Base-by-base conservation (phyloP, 768 basidiomycete genomes). In the Pulveroboletus sp. region DNA sequence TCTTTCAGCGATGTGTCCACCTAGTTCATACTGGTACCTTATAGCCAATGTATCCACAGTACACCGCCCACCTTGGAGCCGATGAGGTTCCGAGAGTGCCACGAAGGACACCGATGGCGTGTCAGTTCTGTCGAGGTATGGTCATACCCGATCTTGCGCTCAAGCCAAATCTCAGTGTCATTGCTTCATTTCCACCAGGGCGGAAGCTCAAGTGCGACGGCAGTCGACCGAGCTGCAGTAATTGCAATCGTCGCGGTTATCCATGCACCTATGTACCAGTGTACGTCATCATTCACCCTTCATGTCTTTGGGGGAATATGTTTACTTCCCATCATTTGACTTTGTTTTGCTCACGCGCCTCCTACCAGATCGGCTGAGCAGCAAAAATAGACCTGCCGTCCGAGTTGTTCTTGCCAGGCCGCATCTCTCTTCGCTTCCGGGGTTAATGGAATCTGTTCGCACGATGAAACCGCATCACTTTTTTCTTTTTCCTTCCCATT, bases 201-300 rank as follows among this genome's bases (percentile, higher is more conserved):
- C 75, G 85, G 51, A 86, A 86, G 65, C 64, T 88, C 47, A 87
- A 86, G 67, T 88, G 86, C 61, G 83, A 86, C 56, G 86, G 86
- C 13, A 56, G 63, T 44, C 75, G 76, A 24, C 83, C 83, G 3
- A 76, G 77, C 30, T 88, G 86, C 63, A 72, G 71, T 29, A 86
- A 87, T 60, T 88, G 86, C 64, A 73, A 78, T 59, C 75, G 75
- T 49, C 76, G 86, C 30, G 73, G 75, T 20, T 74, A 73, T 53
- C 75, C 79, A 2, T 88, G 86, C 58, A 57, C 61, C 38, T 88
- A 87, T 62, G 60, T 72, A 19, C 81, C 86, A 50, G 86, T 87
- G 83, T 85, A 71, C 69, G 83, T 72, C 43, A 45, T 26, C 22
- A 23, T n/a, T 12, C 29, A 9, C n/a, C 24, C 16, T 29, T 7